Evolutionary conservation across 2,329 filamentous ascomycete genomes (phyloP), one percentile per base, ranked within the genome.

Genomic region (Whalleya microplaca): DNA sequence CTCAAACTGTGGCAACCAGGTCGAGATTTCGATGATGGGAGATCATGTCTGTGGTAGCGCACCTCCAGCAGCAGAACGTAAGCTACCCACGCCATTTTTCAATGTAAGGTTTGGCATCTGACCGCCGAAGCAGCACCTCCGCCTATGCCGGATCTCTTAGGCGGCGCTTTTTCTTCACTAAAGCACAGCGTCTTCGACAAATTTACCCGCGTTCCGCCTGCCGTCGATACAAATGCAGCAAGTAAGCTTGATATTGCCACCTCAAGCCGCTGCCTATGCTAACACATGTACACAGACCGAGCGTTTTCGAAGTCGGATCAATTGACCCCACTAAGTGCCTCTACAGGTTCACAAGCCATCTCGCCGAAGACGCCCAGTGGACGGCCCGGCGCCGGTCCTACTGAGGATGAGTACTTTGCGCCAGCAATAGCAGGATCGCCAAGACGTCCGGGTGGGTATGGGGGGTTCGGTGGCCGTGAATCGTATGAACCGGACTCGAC

Each of bases 21-120:
- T 96, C 57, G 88, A 93, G 70, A 95, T 96, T 65, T 88, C 89
- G 41, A 79, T 87, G 72, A 90, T 96, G 88, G 91, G 91, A 59
- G 91, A 96, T 60, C 92, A 96, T 77, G 72, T 91, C 59, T 96
- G 92, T 73, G 73, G 73, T 45, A 76, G 73, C 56, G 58, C 73
- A 59, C 64, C 70, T 53, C 69, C 76, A 58, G 69, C 78, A 74
- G 76, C 77, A 68, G 81, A 82, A 68, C 72, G 83, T 72, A 60
- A 41, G 70, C 69, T 37, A 48, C 51, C 58, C 49, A 3, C 32
- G 3, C 10, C 32, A 12, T 8, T 42, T 32, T 19, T 48, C 20
- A 12, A 40, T 47, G 43, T 8, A 45, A 21, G n/a, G 32, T 19
- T 20, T 40, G 18, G 73, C 63, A 45, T 55, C 61, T 66, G 51